Evolutionary conservation across 768 basidiomycete species (phyloP).

Genomic region (Phaeotremella skinneri): DNA sequence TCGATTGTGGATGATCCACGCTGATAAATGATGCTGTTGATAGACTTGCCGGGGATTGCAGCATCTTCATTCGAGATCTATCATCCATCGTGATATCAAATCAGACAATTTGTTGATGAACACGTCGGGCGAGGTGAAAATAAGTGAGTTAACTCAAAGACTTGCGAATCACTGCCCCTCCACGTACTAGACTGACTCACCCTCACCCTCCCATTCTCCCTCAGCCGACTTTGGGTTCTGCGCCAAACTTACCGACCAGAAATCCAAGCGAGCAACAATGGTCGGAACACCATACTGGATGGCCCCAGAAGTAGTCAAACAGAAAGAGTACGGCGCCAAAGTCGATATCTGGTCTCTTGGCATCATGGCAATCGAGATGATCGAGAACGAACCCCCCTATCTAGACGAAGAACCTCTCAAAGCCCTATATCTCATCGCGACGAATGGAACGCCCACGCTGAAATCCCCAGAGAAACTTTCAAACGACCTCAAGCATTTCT

Average conservation of each 20-base stretch:
- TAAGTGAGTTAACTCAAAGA: constrained; percentile 65
- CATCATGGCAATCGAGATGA: constrained; percentile 91
- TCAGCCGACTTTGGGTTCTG: constrained; percentile 95
- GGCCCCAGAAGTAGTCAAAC: constrained; percentile 96
- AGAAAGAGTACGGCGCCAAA: constrained; percentile 96
- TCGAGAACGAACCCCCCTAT: constrained; percentile 95
- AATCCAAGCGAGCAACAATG: constrained; percentile 97
- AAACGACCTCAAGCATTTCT: constrained; percentile 87
- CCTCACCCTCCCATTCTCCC: not conserved
- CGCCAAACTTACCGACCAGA: constrained; percentile 91
- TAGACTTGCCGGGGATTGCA: constrained; percentile 93
- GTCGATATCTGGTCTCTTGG: constrained; percentile 98
- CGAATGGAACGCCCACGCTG: constrained; percentile 94
- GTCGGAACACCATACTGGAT: constrained; percentile 99
- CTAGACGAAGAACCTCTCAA: constrained; percentile 95
- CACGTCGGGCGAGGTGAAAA: constrained; percentile 88
- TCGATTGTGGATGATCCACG: constrained; percentile 1
- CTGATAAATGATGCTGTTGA: constrained; percentile 1
- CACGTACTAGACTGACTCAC: not conserved
- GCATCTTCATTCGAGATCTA: constrained; percentile 87
- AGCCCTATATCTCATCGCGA: constrained; percentile 95
- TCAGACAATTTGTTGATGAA: constrained; percentile 94
- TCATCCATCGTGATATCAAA: constrained; percentile 97
- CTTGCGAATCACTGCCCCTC: not conserved
- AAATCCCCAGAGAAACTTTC: constrained; percentile 93